These are phyloP conservation scores for Globisporangium takayamanum DNA, from an alignment of 352 stramenopile species.

Conservation along the genomic window DNA sequence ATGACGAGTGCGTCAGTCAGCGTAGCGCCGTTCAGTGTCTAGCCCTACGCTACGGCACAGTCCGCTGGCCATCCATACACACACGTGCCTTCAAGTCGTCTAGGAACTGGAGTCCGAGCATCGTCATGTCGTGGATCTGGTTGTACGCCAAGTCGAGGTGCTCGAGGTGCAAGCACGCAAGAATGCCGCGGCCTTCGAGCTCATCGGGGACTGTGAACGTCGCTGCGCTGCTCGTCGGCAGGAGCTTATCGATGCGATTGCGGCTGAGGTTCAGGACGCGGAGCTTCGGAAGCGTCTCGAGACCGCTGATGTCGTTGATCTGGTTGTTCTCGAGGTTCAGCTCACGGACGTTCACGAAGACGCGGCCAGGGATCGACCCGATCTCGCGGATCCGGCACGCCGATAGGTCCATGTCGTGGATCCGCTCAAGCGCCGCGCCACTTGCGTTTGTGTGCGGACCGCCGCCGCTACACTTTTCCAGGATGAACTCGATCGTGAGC, in stretches of 20 bases:
- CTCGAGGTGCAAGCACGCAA: slow-evolving; percentile 58
- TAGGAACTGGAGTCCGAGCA: slow-evolving; percentile 59
- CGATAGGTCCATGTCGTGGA: slow-evolving; percentile 70
- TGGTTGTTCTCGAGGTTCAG: slow-evolving; percentile 86
- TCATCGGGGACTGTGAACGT: slow-evolving; percentile 25
- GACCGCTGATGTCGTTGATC: slow-evolving; percentile 60
- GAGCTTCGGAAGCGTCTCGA: slow-evolving; percentile 59
- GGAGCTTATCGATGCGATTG: slow-evolving; percentile 65
- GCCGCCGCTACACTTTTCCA: slow-evolving; percentile 59
- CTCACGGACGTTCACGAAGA: slow-evolving; percentile 58
- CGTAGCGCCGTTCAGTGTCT: too few relatives aligned
- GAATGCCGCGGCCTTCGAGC: slow-evolving; percentile 40
- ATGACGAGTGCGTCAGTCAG: background rate
- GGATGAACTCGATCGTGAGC: slow-evolving; percentile 76
- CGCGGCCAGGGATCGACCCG: slow-evolving; percentile 37
- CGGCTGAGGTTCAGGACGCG: slow-evolving; percentile 64
- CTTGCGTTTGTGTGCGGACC: slow-evolving; percentile 3
- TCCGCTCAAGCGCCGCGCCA: slow-evolving; percentile 36
- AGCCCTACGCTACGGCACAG: background rate
- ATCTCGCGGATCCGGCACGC: slow-evolving; percentile 72
- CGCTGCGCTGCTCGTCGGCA: slow-evolving; percentile 15
- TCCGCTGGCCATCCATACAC: background rate
- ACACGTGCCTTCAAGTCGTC: slow-evolving; percentile 48
- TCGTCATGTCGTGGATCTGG: slow-evolving; percentile 68
- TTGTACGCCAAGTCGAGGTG: slow-evolving; percentile 75